phyloP scores from a whole-genome alignment of 2,329 filamentous ascomycete species.

The Zasmidium angulare region DNA sequence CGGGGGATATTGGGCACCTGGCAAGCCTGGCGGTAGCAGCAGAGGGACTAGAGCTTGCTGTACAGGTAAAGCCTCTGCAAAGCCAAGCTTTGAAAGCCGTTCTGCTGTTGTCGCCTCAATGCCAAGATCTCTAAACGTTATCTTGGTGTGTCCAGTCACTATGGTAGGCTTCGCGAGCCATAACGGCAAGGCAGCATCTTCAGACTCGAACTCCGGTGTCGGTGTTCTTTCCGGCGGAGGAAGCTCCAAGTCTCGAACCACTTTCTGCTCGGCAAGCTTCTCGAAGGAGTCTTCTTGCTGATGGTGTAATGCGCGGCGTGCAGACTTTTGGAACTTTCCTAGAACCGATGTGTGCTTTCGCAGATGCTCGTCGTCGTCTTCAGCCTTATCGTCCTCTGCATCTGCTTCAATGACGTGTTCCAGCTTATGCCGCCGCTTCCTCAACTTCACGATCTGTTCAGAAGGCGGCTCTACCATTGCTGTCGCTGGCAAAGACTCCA shows the following conservation, averaged over 20 bases:
- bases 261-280: constrained; percentile 21
- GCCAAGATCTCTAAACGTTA: constrained; percentile 64
- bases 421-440: constrained; percentile 50
- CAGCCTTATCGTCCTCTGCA: constrained; percentile 34
- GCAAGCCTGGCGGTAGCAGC: constrained; percentile 61
- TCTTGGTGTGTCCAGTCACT: constrained; percentile 60
- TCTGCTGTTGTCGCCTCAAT: constrained; percentile 61
- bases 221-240: constrained; percentile 12
- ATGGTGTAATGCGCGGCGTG: constrained; percentile 12
- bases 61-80: constrained; percentile 72
- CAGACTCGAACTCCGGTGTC: constrained; percentile 36
- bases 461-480: background rate
- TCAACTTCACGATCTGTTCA: constrained; percentile 33
- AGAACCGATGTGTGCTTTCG: constrained; percentile 39
- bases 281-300: constrained; percentile 22
- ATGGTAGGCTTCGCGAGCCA: constrained; percentile 80
- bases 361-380: constrained; percentile 26
- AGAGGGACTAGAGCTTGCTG: constrained; percentile 79
- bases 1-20: constrained; percentile 25
- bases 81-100: constrained; percentile 66
- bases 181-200: constrained; percentile 74
- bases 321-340: constrained; percentile 46
- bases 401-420: constrained; percentile 30
- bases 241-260: constrained; percentile 62
- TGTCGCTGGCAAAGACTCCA: too few species aligned